phyloP scores from a whole-genome alignment of 23 red algal species.

The Pyropia haitanensis region DNA sequence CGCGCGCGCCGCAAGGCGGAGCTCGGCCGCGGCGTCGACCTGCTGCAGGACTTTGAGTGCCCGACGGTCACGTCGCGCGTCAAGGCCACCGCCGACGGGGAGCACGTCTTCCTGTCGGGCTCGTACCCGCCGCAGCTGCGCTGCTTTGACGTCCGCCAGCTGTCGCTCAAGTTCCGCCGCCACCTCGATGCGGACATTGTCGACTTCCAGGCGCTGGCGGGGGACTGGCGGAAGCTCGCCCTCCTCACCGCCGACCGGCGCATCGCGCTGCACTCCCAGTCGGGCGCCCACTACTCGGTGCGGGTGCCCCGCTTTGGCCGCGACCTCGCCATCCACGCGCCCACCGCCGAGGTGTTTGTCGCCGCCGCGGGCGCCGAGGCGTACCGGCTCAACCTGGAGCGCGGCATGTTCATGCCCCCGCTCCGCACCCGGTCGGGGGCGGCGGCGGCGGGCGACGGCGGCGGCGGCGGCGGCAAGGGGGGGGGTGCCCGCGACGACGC shows the following conservation, averaged over 20 bases:
- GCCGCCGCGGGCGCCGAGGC: constrained; percentile 58
- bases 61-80: constrained; percentile 58
- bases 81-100: constrained; percentile 33
- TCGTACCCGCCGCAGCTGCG: constrained; percentile 86
- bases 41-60: constrained; percentile 82
- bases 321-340: constrained; percentile 63
- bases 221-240: constrained; percentile 85
- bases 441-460: too few species aligned
- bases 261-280: constrained; percentile 76
- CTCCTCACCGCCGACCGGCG: constrained; percentile 57
- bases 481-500: too few species aligned
- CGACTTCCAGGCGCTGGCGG: constrained; percentile 75
- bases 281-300: constrained; percentile 61
- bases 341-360: constrained; percentile 69
- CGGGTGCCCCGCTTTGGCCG: constrained; percentile 71
- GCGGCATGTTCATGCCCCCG: constrained; percentile 84
- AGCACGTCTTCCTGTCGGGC: constrained; percentile 57
- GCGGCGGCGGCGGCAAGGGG: too few species aligned
- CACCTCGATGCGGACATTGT: constrained; percentile 75
- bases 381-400: constrained; percentile 88
- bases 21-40: constrained; percentile 31
- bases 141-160: constrained; percentile 72
- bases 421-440: constrained; percentile 39
- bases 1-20: constrained; percentile 36
- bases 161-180: constrained; percentile 90